Evolutionary conservation across 495 filamentous ascomycete genomes (phyloP), one percentile per base, ranked within the genome.

Genomic region (Xylaria cubensis): DNA sequence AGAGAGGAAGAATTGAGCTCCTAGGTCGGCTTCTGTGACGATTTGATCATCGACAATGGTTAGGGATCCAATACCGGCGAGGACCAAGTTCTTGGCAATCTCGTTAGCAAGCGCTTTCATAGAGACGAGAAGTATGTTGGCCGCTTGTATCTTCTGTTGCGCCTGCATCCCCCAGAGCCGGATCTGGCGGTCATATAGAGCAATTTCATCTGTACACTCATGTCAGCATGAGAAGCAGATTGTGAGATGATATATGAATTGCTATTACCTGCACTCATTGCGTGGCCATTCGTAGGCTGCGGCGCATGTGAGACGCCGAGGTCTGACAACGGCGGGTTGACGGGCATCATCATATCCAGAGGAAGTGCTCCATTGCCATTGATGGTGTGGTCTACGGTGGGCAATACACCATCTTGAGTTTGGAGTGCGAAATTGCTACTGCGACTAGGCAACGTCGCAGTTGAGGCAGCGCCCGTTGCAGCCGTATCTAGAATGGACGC

Each of bases 121-220:
- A 26, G 90, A 92, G 73, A 98, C 91, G 13, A 99, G 87, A 67
- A 98, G 91, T 75, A 99, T 93, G 74, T 94, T 94, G 63, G 96
- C 94, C 41, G 88, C 93, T 71, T 96, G 94, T 72, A 97, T 92
- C 74, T 93, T 94, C 72, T 80, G 92, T 80, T 99, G 96, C 7
- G 97, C 96, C 78, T 97, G 89, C 70, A 98, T 92, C 64, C 96
- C 96, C 96, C 96, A 99, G 39, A 99, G 89, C n/a, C 96, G 93
- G 77, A 98, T 97, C 81, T 99, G 96, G 26, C 96, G 92, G 81
- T 99, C 96, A 82, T 99, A 99, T 29, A 99, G 89, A 48, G 97
- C 97, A 77, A 98, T 97, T 78, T 99, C 96, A 83, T 97, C 96
- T 97, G 46, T 7, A 15, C 36, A 15, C 12, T 17, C 36, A 13